Evolutionary conservation across 140 eudicot genomes (phyloP).

Genomic region (Cichorium intybus): DNA sequence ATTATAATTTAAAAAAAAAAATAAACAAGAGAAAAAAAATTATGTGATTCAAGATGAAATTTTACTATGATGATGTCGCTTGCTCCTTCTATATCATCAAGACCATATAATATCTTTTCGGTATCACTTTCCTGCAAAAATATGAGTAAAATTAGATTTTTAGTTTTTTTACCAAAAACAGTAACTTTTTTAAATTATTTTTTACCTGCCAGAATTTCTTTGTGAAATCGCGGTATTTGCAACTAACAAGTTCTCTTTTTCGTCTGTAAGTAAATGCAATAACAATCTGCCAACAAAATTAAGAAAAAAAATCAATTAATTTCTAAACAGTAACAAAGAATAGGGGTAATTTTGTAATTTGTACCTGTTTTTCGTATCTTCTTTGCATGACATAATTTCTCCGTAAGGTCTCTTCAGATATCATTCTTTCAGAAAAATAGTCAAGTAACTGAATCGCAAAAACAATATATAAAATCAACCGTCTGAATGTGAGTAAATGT

Average conservation of each 20-base stretch:
- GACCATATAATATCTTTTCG: constrained; percentile 83
- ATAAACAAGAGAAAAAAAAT: neutral
- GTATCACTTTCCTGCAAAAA: constrained; percentile 68
- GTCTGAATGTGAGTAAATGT: neutral
- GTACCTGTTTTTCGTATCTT: constrained; percentile 46
- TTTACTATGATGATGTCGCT: constrained; percentile 77
- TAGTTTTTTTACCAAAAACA: neutral
- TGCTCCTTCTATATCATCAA: constrained; percentile 76
- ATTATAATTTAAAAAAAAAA: neutral
- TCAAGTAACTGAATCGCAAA: constrained; percentile 48
- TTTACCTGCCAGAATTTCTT: constrained; percentile 88
- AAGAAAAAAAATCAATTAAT: no score
- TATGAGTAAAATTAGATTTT: neutral
- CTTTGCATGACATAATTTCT: constrained; percentile 82
- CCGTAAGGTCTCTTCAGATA: constrained; percentile 62
- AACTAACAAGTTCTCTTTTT: constrained; percentile 63
- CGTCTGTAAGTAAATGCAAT: constrained; percentile 85
- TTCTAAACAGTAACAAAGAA: constrained; percentile 1
- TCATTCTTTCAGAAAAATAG: constrained; percentile 86
- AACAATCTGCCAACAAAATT: constrained; percentile 45
- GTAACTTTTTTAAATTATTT: neutral
- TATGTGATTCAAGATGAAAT: constrained; percentile 15
- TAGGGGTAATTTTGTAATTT: neutral
- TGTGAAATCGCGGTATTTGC: constrained; percentile 70
- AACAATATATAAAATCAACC: constrained; percentile 10